Base-by-base conservation (phyloP, 2,329 filamentous ascomycete species). In the Hypoxylon sp. region DNA sequence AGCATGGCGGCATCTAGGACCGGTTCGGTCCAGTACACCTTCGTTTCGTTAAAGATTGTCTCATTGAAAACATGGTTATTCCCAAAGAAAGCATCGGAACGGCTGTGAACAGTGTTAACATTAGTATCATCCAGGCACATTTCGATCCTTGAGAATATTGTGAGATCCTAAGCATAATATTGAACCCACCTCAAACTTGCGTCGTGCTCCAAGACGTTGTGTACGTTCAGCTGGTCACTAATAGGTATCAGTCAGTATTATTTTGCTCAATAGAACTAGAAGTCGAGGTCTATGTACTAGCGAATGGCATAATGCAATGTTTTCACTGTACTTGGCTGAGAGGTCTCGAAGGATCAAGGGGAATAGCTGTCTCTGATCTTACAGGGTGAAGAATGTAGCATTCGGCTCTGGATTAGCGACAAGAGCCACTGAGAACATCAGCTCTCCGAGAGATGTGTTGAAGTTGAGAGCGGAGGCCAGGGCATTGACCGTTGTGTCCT, bases 11-110 rank as follows among this genome's bases (percentile, higher is more conserved):
- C 72, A 20, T 78, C 74, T 28, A 87, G 70, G 16, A 76, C 73
- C 2, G 78, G 71, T 0, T 60, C 75, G 0, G 79, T 83, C 82
- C 83, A 87, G 74, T 81, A 86, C 3, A 69, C 61, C 38, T 69
- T 76, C 0, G 80, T 80, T 58, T 80, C 73, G 53, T 82, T 79
- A 72, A 86, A 87, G 65, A 85, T 72, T 2, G 78, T 80, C 54
- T 81, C 75, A 73, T 87, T 85, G 77, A 87, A 87, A 58, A 80
- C 59, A 68, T 83, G 79, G 67, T 83, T 82, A 72, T 83, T 81
- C 20, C 84, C 85, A 55, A 84, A 80, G 77, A 75, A 82, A 7
- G 79, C 81, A 61, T 87, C 84, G 1, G 76, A 70, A 24, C 84
- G 83, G 40, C 80, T 83, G 48, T 16, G 16, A 51, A 14, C 5